phyloP scores from a whole-genome alignment of 208 protist species.

The Trypanosoma avium region DNA sequence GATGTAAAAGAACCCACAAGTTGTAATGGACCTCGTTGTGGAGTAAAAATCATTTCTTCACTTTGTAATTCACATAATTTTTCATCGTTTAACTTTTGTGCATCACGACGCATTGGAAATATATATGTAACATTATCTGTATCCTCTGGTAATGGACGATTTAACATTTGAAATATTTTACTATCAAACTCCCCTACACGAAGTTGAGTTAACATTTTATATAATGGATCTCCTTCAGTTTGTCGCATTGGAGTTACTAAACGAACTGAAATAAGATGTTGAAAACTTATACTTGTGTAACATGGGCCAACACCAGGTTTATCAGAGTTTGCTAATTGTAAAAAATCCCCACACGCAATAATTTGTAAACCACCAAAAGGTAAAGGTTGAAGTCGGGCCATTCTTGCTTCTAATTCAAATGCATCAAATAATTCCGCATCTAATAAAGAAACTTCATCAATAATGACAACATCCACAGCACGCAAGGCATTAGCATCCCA shows the following conservation, averaged over 20 bases:
- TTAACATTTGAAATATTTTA: slow-evolving; percentile 38
- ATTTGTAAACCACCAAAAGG: slow-evolving; percentile 92
- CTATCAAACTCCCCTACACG: slow-evolving; percentile 62
- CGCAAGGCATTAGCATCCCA: slow-evolving; percentile 84
- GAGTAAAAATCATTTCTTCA: slow-evolving; percentile 62
- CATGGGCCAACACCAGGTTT: slow-evolving; percentile 33
- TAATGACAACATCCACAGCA: slow-evolving; percentile 87
- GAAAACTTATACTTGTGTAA: slow-evolving; percentile 62
- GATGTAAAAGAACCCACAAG: slow-evolving; percentile 67
- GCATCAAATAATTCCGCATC: slow-evolving; percentile 76
- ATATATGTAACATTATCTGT: slow-evolving; percentile 72
- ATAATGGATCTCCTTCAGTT: slow-evolving; percentile 44
- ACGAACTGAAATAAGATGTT: slow-evolving; percentile 50
- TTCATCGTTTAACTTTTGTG: slow-evolving; percentile 68
- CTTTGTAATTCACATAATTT: slow-evolving; percentile 68
- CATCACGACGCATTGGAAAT: slow-evolving; percentile 74
- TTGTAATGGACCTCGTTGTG: slow-evolving; percentile 75
- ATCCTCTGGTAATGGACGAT: slow-evolving; percentile 52
- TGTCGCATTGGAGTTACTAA: slow-evolving; percentile 87
- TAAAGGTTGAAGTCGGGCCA: slow-evolving; percentile 53
- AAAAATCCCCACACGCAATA: slow-evolving; percentile 91
- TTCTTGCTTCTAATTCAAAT: slow-evolving; percentile 79
- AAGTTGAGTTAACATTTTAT: slow-evolving; percentile 54
- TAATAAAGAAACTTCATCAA: slow-evolving; percentile 93
- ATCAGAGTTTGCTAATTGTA: slow-evolving; percentile 75